Evolutionary conservation across 148 eudicot species (phyloP).

Genomic region (Pharnaceum exiguum): DNA sequence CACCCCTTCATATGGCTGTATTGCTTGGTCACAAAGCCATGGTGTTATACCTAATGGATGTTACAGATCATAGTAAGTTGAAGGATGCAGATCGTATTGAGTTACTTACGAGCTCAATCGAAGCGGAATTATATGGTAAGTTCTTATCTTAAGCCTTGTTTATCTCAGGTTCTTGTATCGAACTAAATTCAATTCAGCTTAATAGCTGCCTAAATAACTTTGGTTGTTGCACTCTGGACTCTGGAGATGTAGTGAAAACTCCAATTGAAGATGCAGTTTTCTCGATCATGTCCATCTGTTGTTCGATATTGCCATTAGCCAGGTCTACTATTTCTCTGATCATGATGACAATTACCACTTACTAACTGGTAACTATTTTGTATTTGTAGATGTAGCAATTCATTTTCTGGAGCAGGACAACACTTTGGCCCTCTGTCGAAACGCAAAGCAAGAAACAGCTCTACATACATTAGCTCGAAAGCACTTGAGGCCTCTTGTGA

Average conservation of each 20-base stretch:
- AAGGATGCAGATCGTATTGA: slow-evolving; percentile 4
- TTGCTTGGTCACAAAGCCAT: slow-evolving; percentile 21
- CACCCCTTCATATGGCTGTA: slow-evolving; percentile 25
- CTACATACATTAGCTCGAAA: slow-evolving; percentile 18
- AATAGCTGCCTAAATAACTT: too few relatives aligned
- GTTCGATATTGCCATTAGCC: too few relatives aligned
- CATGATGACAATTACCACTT: too few relatives aligned
- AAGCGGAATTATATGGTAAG: slow-evolving; percentile 24
- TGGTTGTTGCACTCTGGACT: too few relatives aligned
- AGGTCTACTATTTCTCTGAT: too few relatives aligned
- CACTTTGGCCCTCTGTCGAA: slow-evolving; percentile 7
- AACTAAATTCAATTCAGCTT: background rate
- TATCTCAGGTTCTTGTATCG: background rate
- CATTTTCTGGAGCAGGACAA: slow-evolving; percentile 7
- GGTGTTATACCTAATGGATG: slow-evolving; percentile 13
- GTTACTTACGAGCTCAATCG: slow-evolving; percentile 14
- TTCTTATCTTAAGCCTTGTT: too few relatives aligned
- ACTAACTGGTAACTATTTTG: background rate
- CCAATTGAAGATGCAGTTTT: too few relatives aligned
- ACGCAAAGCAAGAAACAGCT: slow-evolving; percentile 13
- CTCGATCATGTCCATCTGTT: too few relatives aligned
- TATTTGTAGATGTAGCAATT: slow-evolving; percentile 22
- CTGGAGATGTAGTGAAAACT: too few relatives aligned
- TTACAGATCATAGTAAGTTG: slow-evolving; percentile 1
- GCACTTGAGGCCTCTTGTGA: background rate